phyloP scores from a whole-genome alignment of 441 rosid genomes.

The Erodium texanum region DNA sequence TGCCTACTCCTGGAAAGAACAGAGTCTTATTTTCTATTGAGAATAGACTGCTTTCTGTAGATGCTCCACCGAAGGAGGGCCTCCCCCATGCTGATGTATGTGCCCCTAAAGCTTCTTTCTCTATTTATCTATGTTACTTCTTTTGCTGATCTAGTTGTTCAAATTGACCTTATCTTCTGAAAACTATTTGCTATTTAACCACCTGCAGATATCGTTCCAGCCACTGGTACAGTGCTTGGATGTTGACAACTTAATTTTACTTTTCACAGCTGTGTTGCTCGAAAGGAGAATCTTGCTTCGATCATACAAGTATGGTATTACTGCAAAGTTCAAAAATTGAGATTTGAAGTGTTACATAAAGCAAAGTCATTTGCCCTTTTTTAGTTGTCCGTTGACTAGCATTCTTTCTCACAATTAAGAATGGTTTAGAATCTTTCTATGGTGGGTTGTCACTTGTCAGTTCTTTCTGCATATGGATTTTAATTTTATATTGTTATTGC shows the following conservation, averaged over 20 bases:
- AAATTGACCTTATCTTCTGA: neutral
- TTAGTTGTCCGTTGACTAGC: neutral
- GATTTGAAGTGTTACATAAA: neutral
- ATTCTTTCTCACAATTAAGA: neutral
- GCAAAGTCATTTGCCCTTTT: neutral
- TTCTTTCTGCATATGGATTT: neutral
- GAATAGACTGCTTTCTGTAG: conserved; percentile 76
- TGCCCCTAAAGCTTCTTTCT: conserved; percentile 18
- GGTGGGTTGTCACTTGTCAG: neutral
- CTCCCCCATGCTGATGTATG: conserved; percentile 95
- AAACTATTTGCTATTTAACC: conserved; percentile 15
- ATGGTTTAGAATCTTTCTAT: neutral
- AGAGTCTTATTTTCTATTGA: conserved; percentile 83
- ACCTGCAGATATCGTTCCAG: conserved; percentile 87
- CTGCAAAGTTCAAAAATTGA: conserved; percentile 13
- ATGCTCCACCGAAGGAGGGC: conserved; percentile 85
- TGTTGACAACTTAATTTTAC: conserved; percentile 81
- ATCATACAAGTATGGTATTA: conserved; percentile 62
- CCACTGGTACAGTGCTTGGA: conserved; percentile 94
- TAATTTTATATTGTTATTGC: neutral
- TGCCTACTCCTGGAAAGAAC: conserved; percentile 94
- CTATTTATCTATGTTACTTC: conserved; percentile 15
- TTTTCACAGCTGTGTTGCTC: conserved; percentile 81
- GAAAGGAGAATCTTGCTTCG: conserved; percentile 92
- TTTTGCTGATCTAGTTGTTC: conserved; percentile 13